Base-by-base conservation (phyloP, 345 rosid genomes). In the Salix exigua region DNA sequence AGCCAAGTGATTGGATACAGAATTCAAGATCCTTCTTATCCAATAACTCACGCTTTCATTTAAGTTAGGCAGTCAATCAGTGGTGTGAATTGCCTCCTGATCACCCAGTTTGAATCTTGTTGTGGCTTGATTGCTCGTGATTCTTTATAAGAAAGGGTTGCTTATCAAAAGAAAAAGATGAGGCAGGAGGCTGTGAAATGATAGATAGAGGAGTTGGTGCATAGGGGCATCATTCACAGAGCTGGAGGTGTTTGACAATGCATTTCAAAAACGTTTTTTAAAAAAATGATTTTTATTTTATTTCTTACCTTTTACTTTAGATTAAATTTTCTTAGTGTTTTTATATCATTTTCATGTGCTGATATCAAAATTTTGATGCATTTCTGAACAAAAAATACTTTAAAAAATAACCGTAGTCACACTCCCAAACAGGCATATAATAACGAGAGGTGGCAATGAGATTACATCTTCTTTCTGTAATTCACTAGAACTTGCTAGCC, bases 221-320 rank as follows among this genome's bases (percentile, higher is more conserved):
- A 2, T 70, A 31, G 21, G 48, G 23, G 10, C 25, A 18, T 37
- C 33, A 50, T 66, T 75, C 23, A 11, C 3, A 21, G 28, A 31
- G 58, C 0, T 31, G 5, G 0, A 5, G 33, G 0, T 31, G 33
- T 31, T 31, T 31, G 33, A 0, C 33, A 31, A 31, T 31, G 33
- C 33, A 0, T 31, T 31, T 31, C 33, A 31, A 31, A 31, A 4
- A 0, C 0, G 0, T 31, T 31, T 31, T 0, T 0, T 3, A 31
- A 31, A 31, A 31, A 31, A 4, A 4, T 31, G 5, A 31, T 0
- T 4, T 31, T 31, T 4, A n/a, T 31, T 31, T 31, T 31, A 31
- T 31, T 31, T 31, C 4, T 31, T 4, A 31, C 0, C 0, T 4
- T 31, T 31, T 31, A 31, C 33, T 0, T 31, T 31, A 31, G 33